These are phyloP conservation scores for Colletotrichum australisinense DNA, from an alignment of 2,329 filamentous ascomycete species.

Conservation along the genomic window DNA sequence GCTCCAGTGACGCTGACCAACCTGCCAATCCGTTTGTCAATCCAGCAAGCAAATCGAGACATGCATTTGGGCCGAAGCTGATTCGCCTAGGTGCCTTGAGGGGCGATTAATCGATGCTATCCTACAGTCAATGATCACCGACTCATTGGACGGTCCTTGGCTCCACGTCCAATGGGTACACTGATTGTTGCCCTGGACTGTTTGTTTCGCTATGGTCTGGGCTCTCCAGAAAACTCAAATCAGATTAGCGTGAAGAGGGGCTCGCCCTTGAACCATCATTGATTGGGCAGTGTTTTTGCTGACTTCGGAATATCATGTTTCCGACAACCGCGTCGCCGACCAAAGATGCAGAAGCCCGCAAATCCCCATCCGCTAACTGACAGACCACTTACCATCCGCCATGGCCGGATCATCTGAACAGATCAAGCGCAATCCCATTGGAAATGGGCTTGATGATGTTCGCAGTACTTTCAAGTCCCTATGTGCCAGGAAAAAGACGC, in stretches of 20 bases:
- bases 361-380: not conserved
- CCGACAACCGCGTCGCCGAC: not conserved
- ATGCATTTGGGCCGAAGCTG: not conserved
- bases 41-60: no score
- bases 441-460: conserved; percentile 42
- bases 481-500: conserved; percentile 37
- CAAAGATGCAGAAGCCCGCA: not conserved
- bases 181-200: not conserved
- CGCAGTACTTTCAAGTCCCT: conserved; percentile 40
- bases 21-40: no score
- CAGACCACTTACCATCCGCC: not conserved
- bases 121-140: no score
- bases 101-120: no score
- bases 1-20: no score
- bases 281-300: not conserved
- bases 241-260: not conserved
- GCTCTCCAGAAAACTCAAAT: not conserved
- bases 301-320: not conserved
- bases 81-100: not conserved
- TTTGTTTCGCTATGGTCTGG: not conserved
- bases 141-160: not conserved
- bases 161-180: not conserved
- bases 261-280: not conserved
- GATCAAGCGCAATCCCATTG: conserved; percentile 44
- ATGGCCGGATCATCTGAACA: conserved; percentile 40